phyloP scores from a whole-genome alignment of 306 rosid species.

The Prunus fruticosa region DNA sequence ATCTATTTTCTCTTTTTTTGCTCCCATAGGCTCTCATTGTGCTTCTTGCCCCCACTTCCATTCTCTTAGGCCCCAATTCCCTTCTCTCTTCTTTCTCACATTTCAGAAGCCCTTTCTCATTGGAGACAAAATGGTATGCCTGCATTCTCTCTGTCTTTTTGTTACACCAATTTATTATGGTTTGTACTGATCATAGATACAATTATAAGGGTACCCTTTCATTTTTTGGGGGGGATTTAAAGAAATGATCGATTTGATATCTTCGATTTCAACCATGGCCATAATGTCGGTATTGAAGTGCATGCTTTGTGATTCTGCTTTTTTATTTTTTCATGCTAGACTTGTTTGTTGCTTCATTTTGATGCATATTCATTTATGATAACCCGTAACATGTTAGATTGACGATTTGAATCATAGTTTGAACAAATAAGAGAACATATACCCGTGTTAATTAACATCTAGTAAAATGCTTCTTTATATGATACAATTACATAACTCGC shows the following conservation, averaged over 20 bases:
- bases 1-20: slow-evolving; percentile 45
- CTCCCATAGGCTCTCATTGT: slow-evolving; percentile 25
- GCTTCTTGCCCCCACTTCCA: slow-evolving; percentile 38
- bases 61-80: slow-evolving; percentile 27
- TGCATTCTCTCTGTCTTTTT: not conserved
- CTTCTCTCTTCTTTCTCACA: slow-evolving; percentile 28
- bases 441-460: not conserved
- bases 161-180: not conserved
- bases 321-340: not conserved
- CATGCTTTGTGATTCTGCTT: not conserved
- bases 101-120: slow-evolving; percentile 52
- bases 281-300: not conserved
- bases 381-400: not conserved
- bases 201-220: not conserved
- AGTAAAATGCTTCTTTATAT: not conserved
- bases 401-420: not conserved
- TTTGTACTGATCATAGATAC: not conserved
- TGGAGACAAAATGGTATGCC: slow-evolving; percentile 71
- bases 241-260: not conserved
- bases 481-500: not conserved
- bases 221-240: not conserved
- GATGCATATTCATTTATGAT: not conserved
- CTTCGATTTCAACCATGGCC: not conserved
- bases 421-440: not conserved
- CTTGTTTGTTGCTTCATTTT: not conserved